Conservation (phyloP, 257 asterid genomes). For the Fraxinus anomala region DNA sequence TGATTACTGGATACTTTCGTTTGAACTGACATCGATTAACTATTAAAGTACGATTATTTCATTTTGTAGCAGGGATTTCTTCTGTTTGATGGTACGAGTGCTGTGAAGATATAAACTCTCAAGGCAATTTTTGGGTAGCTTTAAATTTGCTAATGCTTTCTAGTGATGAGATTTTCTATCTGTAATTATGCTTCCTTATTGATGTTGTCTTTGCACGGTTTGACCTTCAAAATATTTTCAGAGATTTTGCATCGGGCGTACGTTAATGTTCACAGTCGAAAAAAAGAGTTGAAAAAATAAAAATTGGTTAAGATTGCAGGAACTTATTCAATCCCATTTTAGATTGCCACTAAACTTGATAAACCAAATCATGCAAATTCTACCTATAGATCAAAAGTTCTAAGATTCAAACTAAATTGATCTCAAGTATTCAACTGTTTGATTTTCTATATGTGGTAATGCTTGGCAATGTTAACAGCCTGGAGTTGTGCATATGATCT, state of each 20-base stretch:
- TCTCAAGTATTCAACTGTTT: neutral
- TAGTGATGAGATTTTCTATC: slow-evolving; percentile 28
- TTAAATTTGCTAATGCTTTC: slow-evolving; percentile 25
- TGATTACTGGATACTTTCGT: neutral
- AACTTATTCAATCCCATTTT: neutral
- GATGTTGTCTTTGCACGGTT: neutral
- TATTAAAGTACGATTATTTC: slow-evolving; percentile 1
- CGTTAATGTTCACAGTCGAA: neutral
- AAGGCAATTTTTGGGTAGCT: slow-evolving; percentile 14
- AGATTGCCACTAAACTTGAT: neutral
- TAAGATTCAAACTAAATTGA: neutral
- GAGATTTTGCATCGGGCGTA: neutral
- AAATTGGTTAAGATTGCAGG: neutral
- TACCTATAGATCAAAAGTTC: neutral
- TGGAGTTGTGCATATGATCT: too few species aligned
- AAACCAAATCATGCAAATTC: too few species aligned
- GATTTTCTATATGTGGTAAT: too few species aligned
- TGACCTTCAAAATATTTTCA: slow-evolving; percentile 19
- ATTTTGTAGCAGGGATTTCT: slow-evolving; percentile 28
- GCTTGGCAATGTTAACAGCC: too few species aligned
- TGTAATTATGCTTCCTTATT: slow-evolving; percentile 22
- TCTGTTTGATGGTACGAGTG: slow-evolving; percentile 18
- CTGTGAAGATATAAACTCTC: slow-evolving; percentile 14
- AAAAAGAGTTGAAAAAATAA: neutral
- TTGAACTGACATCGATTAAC: neutral